phyloP scores from a whole-genome alignment of 2,329 filamentous ascomycete species.

The Kalmusia sp. region DNA sequence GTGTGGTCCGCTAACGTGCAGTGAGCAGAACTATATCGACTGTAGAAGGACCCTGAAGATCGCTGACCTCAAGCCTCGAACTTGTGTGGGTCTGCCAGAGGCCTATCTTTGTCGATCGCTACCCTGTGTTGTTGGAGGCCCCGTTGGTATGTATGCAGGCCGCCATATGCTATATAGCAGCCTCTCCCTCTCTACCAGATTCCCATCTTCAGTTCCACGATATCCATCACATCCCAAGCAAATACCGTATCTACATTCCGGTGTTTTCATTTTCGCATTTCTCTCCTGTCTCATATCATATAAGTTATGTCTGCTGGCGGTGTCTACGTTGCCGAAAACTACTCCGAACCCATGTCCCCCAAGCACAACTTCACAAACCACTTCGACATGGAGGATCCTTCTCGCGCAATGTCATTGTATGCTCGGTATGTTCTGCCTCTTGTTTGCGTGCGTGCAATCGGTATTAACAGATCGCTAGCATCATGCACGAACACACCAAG shows the following conservation, averaged over 20 bases:
- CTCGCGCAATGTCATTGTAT: slow-evolving; percentile 51
- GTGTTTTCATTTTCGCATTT: slow-evolving; percentile 5
- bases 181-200: slow-evolving; percentile 19
- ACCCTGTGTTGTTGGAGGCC: slow-evolving; percentile 18
- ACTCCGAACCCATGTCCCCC: slow-evolving; percentile 50
- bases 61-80: slow-evolving; percentile 28
- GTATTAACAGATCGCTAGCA: slow-evolving; percentile 34
- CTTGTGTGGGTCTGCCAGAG: slow-evolving; percentile 25
- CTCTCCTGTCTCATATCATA: slow-evolving; percentile 18
- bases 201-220: not conserved
- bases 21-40: not conserved
- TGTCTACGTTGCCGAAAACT: slow-evolving; percentile 49
- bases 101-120: slow-evolving; percentile 31
- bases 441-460: not conserved
- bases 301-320: slow-evolving; percentile 19
- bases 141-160: not conserved
- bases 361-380: slow-evolving; percentile 54
- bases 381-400: slow-evolving; percentile 50
- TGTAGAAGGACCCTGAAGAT: slow-evolving; percentile 43
- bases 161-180: slow-evolving; percentile 31
- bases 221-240: not conserved
- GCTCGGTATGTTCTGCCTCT: slow-evolving; percentile 45
- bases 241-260: not conserved
- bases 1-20: not conserved
- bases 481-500: slow-evolving; percentile 60